Evolutionary conservation across 1,139 yeast genomes (phyloP).

Genomic region (Scheffersomyces illinoinensis): DNA sequence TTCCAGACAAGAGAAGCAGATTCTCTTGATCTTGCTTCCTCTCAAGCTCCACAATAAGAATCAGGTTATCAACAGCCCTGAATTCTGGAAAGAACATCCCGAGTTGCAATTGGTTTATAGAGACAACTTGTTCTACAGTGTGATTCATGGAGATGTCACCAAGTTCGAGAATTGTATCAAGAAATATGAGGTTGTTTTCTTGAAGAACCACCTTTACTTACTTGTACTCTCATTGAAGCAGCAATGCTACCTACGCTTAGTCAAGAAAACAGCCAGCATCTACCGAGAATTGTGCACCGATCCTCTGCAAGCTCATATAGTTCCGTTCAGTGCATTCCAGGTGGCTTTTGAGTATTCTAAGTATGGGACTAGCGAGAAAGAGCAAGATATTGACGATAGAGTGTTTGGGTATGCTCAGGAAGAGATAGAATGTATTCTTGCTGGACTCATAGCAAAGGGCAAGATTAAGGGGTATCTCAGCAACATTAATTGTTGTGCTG

Average conservation of each 20-base stretch:
- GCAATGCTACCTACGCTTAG: constrained; percentile 52
- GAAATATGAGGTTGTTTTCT: constrained; percentile 49
- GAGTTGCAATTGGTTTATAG: constrained; percentile 44
- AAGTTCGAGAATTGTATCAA: constrained; percentile 47
- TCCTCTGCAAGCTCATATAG: constrained; percentile 28
- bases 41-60: constrained; percentile 43
- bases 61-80: constrained; percentile 28
- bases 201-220: constrained; percentile 63
- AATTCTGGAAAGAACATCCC: constrained; percentile 48
- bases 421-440: constrained; percentile 71
- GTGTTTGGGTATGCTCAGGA: constrained; percentile 23
- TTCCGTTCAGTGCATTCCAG: constrained; percentile 50
- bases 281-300: constrained; percentile 26
- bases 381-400: neutral
- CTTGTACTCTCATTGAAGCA: constrained; percentile 56
- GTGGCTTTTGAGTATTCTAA: constrained; percentile 46
- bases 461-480: constrained; percentile 81
- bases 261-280: constrained; percentile 47
- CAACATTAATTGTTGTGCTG: constrained; percentile 71
- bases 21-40: constrained; percentile 57
- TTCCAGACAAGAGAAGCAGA: constrained; percentile 35
- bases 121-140: constrained; percentile 47
- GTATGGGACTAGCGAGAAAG: constrained; percentile 10
- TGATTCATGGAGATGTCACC: constrained; percentile 56
- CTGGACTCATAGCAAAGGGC: constrained; percentile 64